Conservation (phyloP, 805 yeast species). For the Ogataea henricii region DNA sequence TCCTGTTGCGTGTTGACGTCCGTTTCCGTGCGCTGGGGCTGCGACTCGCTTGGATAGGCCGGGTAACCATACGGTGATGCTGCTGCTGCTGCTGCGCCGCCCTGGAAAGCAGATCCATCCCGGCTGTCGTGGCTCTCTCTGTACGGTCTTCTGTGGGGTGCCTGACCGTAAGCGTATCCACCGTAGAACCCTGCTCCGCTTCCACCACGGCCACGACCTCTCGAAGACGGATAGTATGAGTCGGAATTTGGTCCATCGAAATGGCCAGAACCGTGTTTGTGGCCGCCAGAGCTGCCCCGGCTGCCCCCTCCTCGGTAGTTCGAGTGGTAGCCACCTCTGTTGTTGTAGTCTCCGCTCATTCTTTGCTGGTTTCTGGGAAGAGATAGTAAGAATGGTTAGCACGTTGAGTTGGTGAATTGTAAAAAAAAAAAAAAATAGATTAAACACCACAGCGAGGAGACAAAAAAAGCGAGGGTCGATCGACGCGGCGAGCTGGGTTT, state of each 20-base stretch:
- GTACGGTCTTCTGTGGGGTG: conserved; percentile 13
- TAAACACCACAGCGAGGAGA: too few relatives aligned
- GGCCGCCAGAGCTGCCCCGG: conserved; percentile 5
- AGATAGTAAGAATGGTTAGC: neutral
- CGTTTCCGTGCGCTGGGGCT: neutral
- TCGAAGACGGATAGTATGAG: conserved; percentile 9
- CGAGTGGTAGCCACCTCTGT: conserved; percentile 6
- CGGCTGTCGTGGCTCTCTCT: conserved; percentile 5
- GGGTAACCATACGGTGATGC: conserved; percentile 6
- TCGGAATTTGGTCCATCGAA: conserved; percentile 8
- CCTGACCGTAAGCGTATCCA: conserved; percentile 5
- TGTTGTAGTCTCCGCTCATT: conserved; percentile 6
- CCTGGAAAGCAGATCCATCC: neutral
- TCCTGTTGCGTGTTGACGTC: neutral
- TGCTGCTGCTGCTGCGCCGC: neutral
- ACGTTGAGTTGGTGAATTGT: neutral
- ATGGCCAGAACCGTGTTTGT: conserved; percentile 5
- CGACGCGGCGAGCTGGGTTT: too few relatives aligned
- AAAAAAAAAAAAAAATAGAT: too few relatives aligned
- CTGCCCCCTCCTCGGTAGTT: conserved; percentile 5
- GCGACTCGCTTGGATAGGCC: conserved; percentile 1
- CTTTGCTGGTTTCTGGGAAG: neutral
- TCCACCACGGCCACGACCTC: conserved; percentile 17
- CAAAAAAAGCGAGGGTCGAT: too few relatives aligned
- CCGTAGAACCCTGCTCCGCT: conserved; percentile 4